Percentiles rank a stretch among this genome's conserved stretches.
These are phyloP conservation scores for Naganishia vishniacii DNA, from an alignment of 768 basidiomycete genomes.

Conservation along the genomic window DNA sequence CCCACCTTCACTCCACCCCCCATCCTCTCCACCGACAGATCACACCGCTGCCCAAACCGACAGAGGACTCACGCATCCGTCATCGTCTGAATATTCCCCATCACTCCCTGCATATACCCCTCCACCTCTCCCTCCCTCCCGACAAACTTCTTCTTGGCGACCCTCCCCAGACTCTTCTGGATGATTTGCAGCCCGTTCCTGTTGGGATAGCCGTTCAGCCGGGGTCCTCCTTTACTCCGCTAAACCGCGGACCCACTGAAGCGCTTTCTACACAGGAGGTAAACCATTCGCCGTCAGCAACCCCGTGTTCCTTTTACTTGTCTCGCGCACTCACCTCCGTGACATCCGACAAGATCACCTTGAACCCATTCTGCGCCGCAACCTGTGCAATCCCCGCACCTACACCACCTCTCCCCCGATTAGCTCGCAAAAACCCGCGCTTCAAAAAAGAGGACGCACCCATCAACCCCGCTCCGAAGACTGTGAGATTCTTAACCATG, in stretches of 20 bases:
- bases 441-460: constrained; percentile 31
- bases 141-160: constrained; percentile 46
- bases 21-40: too few species aligned
- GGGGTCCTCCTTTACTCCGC: background rate
- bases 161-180: constrained; percentile 48
- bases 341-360: constrained; percentile 49
- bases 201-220: background rate
- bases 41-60: too few species aligned
- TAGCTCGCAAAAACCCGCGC: background rate
- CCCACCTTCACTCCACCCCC: too few species aligned
- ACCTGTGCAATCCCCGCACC: constrained; percentile 53
- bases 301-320: too few species aligned
- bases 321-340: constrained; percentile 48
- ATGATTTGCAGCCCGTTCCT: constrained; percentile 50
- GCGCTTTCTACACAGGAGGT: constrained; percentile 9
- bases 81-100: constrained; percentile 47
- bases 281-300: too few species aligned
- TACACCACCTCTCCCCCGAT: constrained; percentile 24
- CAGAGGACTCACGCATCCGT: constrained; percentile 47
- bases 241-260: constrained; percentile 3
- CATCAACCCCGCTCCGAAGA: constrained; percentile 52
- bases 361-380: constrained; percentile 50
- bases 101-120: constrained; percentile 29
- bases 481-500: constrained; percentile 45
- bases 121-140: constrained; percentile 23